Base-by-base conservation (phyloP, 768 basidiomycete species). In the Dentipellis sp. region DNA sequence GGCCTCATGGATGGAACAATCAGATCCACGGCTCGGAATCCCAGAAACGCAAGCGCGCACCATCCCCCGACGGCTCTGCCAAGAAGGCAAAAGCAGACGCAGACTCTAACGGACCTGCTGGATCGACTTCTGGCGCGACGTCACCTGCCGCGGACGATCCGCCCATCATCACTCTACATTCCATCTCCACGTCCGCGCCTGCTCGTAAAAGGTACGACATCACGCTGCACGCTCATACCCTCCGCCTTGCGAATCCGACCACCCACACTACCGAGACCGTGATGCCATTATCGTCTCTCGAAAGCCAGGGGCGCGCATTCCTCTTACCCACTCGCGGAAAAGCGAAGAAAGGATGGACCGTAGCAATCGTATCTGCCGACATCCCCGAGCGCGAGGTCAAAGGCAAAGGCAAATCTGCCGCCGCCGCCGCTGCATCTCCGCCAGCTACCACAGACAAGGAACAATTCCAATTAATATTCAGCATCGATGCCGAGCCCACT, bases 151-250 rank as follows among this genome's bases (percentile, higher is more conserved):
- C 14, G 17, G 70, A 74, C 35, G 79, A 79, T 37, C 63, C 68
- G 0, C 78, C 82, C 1, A 56, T 78, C 10, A 83, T 79, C 68
- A 80, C 83, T 2, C 70, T 90, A 1, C 81, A 86, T 40, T 69
- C 81, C 16, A 68, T 91, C 42, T 88, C 87, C 29, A 72, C 77
- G n/a, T 81, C 84, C 10, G 81, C 88, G 0, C 88, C 88, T 10
- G 67, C 90, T 52, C 82, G 89, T 52, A 88, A 86, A 71, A 89
- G 88, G 59, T 78, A 85, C 39, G 80, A 90, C 62, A 75, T 89
- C 62, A 77, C 78, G 3, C 69, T 87, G 39, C 75, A 82, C 62
- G 63, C 71, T 19, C 67, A 71, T 17, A 71, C 78, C 6, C 72
- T 90, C 55, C 73, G 71, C 6, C 75, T 90, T 62, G 69, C 72